Conservation (phyloP, 2,329 filamentous ascomycete genomes). For the Arthrobotrys musiformis region DNA sequence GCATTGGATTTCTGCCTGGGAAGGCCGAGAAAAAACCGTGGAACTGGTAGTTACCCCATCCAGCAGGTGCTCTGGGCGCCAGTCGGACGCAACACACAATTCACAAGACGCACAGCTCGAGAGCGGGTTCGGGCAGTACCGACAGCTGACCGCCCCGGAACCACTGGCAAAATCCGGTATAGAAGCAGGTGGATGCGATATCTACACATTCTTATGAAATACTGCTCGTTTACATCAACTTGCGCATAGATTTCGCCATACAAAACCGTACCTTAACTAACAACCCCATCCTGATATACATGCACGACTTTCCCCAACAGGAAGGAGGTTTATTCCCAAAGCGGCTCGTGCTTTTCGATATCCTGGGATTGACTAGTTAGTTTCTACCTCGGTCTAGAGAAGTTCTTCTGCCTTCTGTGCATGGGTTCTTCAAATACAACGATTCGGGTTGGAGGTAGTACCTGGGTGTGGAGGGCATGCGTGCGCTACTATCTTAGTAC, state of each 20-base stretch:
- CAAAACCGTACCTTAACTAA: slow-evolving; percentile 9
- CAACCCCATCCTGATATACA: too few relatives aligned
- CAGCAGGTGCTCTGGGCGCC: neutral
- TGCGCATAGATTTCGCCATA: slow-evolving; percentile 13
- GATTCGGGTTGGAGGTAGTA: too few relatives aligned
- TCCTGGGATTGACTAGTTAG: slow-evolving; percentile 1
- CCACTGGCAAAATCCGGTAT: neutral
- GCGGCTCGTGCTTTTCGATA: neutral
- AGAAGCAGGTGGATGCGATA: neutral
- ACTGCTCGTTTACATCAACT: neutral
- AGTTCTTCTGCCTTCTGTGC: slow-evolving; percentile 15
- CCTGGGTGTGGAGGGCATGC: too few relatives aligned
- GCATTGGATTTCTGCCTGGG: neutral
- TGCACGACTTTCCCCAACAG: slow-evolving; percentile 4
- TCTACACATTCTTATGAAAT: neutral
- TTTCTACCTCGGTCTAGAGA: slow-evolving; percentile 5
- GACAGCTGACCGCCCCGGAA: too few relatives aligned
- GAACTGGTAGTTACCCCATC: slow-evolving; percentile 12
- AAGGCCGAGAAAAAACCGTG: slow-evolving; percentile 2
- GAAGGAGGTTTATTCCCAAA: too few relatives aligned
- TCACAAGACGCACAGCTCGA: too few relatives aligned
- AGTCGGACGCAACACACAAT: slow-evolving; percentile 31
- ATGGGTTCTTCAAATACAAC: neutral
- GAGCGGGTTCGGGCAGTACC: too few relatives aligned
- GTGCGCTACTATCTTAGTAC: neutral